A percentile compares a stretch with the other conserved stretches of the same genome.
These are phyloP conservation scores for Yamadazyma taylorii DNA, from an alignment of 1,139 yeast species.

Conservation along the genomic window DNA sequence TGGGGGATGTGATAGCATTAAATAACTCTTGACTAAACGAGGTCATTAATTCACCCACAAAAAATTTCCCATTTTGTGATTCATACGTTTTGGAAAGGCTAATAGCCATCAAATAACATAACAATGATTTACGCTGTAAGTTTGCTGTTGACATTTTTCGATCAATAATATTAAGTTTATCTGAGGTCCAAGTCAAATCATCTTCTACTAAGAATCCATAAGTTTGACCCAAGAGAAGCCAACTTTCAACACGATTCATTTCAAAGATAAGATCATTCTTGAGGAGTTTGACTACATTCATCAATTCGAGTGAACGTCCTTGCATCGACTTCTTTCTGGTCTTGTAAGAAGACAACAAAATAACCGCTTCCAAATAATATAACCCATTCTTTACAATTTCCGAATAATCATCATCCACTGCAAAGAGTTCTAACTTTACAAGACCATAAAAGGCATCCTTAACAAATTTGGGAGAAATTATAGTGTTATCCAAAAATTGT, in stretches of 20 bases:
- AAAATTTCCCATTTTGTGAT: slow-evolving; percentile 23
- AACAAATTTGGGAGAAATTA: slow-evolving; percentile 50
- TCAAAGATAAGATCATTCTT: slow-evolving; percentile 67
- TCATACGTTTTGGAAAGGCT: slow-evolving; percentile 37
- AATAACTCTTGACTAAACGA: slow-evolving; percentile 62
- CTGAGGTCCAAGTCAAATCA: slow-evolving; percentile 88
- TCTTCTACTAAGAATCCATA: slow-evolving; percentile 82
- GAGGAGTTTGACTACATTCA: slow-evolving; percentile 66
- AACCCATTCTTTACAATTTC: slow-evolving; percentile 50
- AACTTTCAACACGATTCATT: slow-evolving; percentile 72
- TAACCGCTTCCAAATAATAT: slow-evolving; percentile 70
- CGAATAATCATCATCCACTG: slow-evolving; percentile 11
- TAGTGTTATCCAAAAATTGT: slow-evolving; percentile 50
- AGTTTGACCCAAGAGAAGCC: slow-evolving; percentile 84
- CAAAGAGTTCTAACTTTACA: slow-evolving; percentile 24
- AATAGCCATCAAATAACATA: slow-evolving; percentile 80
- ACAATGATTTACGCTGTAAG: slow-evolving; percentile 65
- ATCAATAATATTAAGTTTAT: slow-evolving; percentile 66
- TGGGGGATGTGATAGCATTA: slow-evolving; percentile 63
- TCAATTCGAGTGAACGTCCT: slow-evolving; percentile 79
- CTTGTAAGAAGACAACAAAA: slow-evolving; percentile 64
- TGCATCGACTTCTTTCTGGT: slow-evolving; percentile 73
- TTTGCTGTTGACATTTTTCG: slow-evolving; percentile 63
- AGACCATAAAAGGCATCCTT: slow-evolving; percentile 61
- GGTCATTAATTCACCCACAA: slow-evolving; percentile 53